Evolutionary conservation across 108 stramenopile genomes (phyloP), one percentile per base, ranked within the genome.

Genomic region (Cyclotella cryptica): DNA sequence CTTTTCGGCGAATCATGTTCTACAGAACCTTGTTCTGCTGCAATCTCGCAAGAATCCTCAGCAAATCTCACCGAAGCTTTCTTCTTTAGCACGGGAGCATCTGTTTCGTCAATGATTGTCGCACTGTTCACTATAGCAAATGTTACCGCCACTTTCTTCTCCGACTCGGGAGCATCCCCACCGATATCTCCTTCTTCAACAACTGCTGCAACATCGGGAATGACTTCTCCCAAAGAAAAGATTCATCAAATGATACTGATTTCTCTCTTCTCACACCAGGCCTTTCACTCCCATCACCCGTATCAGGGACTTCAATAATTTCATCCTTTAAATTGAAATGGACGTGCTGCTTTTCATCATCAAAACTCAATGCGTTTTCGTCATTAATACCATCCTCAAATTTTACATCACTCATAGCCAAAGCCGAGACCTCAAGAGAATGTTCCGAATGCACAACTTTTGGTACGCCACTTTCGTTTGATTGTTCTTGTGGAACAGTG

Each of bases 201-300:
- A 44, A 43, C 43, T 45, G 22, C 64, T 21, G 43, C 64, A 0
- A 26, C 64, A 65, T 45, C 64, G 2, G 64, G 64, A 10, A 65
- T 65, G 8, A 65, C 43, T 65, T 65, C 64, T 13, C 64, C 64
- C 64, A 65, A 10, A 3, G 64, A 65, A n/a, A n/a, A 10, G 30
- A 13, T 62, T 72, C 46, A 72, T 51, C 61, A 62, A 62, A 46
- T 49, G 72, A 72, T 39, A 49, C 46, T 30, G 72, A 44, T 62
- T 61, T 61, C 58, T 35, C 60, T 35, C 59, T 43, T 57, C 35
- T 21, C 10, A 18, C 68, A 15, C 26, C 61, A 61, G 60, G 45
- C 11, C 46, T 72, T 11, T 62, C 46, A 30, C 28, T 40, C 44
- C 27, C 29, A 24, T 60, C n/a, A 1, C 22, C 55, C 39, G 40